These are phyloP conservation scores for Xerophyta viscosa DNA, from an alignment of 106 monocot species.

Conservation along the genomic window DNA sequence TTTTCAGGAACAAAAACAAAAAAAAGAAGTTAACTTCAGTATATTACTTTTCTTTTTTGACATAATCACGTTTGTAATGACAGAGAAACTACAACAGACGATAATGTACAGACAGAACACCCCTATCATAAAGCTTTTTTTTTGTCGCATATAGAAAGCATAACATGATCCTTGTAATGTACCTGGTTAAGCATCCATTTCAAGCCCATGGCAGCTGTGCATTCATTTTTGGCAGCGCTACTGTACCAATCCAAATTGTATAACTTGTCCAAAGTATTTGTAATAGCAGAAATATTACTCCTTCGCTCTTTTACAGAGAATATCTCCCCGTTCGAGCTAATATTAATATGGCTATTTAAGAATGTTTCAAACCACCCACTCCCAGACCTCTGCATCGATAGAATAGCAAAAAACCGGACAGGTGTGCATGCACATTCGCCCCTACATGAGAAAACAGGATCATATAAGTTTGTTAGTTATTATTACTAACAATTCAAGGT, in stretches of 20 bases:
- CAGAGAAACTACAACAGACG: too few species aligned
- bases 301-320: conserved; percentile 34
- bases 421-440: conserved; percentile 44
- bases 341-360: conserved; percentile 46
- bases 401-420: conserved; percentile 47
- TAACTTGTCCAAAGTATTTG: conserved; percentile 32
- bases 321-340: conserved; percentile 56
- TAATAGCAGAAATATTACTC: conserved; percentile 26
- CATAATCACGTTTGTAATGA: too few species aligned
- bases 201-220: conserved; percentile 40
- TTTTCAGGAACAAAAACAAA: too few species aligned
- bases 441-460: conserved; percentile 13
- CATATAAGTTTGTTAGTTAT: too few species aligned
- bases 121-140: too few species aligned
- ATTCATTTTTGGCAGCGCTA: conserved; percentile 59
- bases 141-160: too few species aligned
- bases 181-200: conserved; percentile 65
- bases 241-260: conserved; percentile 47
- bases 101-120: too few species aligned
- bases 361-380: conserved; percentile 67
- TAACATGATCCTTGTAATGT: too few species aligned
- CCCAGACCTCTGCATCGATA: conserved; percentile 62
- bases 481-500: too few species aligned
- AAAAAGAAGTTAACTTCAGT: too few species aligned
- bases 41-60: too few species aligned